Conservation (phyloP, 108 stramenopile genomes). For the Aurantiochytrium sp. region DNA sequence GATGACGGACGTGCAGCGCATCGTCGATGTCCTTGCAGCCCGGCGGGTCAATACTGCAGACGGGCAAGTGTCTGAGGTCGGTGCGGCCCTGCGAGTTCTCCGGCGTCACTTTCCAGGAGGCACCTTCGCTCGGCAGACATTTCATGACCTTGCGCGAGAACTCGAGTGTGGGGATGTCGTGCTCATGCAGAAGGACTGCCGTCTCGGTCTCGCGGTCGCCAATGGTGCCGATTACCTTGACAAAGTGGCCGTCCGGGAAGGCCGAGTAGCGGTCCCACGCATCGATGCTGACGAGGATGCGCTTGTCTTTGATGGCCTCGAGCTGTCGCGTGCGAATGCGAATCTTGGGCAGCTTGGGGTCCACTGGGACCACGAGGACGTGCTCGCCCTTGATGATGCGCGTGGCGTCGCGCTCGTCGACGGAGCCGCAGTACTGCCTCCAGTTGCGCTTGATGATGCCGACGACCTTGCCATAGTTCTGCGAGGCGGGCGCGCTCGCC, state of each 20-base stretch:
- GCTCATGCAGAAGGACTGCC: slow-evolving; percentile 82
- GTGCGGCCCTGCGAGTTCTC: slow-evolving; percentile 68
- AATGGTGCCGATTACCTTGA: slow-evolving; percentile 72
- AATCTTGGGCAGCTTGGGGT: slow-evolving; percentile 73
- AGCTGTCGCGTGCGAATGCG: slow-evolving; percentile 72
- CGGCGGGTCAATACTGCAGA: slow-evolving; percentile 95
- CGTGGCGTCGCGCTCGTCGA: slow-evolving; percentile 46
- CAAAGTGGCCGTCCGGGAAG: slow-evolving; percentile 87
- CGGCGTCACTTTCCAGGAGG: slow-evolving; percentile 63
- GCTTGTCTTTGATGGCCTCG: slow-evolving; percentile 65
- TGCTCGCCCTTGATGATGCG: not conserved
- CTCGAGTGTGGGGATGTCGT: slow-evolving; percentile 87
- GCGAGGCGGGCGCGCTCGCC: not conserved
- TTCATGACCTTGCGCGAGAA: slow-evolving; percentile 93
- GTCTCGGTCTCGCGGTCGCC: slow-evolving; percentile 94
- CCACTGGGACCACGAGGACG: slow-evolving; percentile 83
- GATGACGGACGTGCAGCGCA: slow-evolving; percentile 69
- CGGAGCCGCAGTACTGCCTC: slow-evolving; percentile 70
- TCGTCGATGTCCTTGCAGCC: slow-evolving; percentile 99
- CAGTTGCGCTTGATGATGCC: slow-evolving; percentile 78
- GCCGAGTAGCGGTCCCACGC: slow-evolving; percentile 81
- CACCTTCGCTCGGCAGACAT: slow-evolving; percentile 86
- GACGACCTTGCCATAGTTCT: slow-evolving; percentile 65
- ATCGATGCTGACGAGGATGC: slow-evolving; percentile 78
- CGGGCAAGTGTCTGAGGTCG: slow-evolving; percentile 83